Evolutionary conservation across 2,329 filamentous ascomycete species (phyloP).

Genomic region (Cladosporium sphaerospermum): DNA sequence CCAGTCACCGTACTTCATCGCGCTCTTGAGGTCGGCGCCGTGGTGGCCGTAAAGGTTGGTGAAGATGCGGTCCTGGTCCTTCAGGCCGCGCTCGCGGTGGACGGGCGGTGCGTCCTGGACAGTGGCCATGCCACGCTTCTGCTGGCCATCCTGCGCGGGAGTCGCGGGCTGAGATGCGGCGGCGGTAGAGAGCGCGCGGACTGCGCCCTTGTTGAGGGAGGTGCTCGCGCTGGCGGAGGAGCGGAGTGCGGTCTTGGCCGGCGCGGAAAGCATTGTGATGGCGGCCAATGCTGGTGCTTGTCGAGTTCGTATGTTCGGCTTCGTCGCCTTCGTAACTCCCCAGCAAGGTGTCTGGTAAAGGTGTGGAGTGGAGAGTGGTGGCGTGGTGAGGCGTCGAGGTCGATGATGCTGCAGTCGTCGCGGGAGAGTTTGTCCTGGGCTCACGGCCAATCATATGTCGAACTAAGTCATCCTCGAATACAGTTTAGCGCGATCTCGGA

Average conservation of each 20-base stretch:
- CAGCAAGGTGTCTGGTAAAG: background rate
- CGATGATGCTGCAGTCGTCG: slow-evolving; percentile 5
- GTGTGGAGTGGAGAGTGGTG: slow-evolving; percentile 9
- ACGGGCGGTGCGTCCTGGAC: slow-evolving; percentile 50
- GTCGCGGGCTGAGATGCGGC: slow-evolving; percentile 17
- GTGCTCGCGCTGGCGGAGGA: slow-evolving; percentile 20
- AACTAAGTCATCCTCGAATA: background rate
- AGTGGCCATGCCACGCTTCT: slow-evolving; percentile 63
- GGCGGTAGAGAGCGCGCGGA: slow-evolving; percentile 29
- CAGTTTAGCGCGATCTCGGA: background rate
- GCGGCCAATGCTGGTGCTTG: slow-evolving; percentile 8
- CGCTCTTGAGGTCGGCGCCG: slow-evolving; percentile 83
- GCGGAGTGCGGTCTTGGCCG: slow-evolving; percentile 27
- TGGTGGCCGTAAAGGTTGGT: slow-evolving; percentile 96
- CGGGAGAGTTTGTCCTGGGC: background rate
- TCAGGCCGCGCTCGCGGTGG: slow-evolving; percentile 73
- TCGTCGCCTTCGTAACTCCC: slow-evolving; percentile 12
- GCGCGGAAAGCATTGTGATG: slow-evolving; percentile 27
- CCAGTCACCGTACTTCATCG: slow-evolving; percentile 98
- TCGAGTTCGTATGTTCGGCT: slow-evolving; percentile 9
- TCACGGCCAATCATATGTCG: background rate
- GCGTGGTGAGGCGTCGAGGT: slow-evolving; percentile 12
- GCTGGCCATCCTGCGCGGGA: slow-evolving; percentile 35
- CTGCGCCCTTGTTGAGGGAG: slow-evolving; percentile 22
- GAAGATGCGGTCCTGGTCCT: slow-evolving; percentile 97